phyloP scores from a whole-genome alignment of 495 filamentous ascomycete species.

The Penicillium paxilli region DNA sequence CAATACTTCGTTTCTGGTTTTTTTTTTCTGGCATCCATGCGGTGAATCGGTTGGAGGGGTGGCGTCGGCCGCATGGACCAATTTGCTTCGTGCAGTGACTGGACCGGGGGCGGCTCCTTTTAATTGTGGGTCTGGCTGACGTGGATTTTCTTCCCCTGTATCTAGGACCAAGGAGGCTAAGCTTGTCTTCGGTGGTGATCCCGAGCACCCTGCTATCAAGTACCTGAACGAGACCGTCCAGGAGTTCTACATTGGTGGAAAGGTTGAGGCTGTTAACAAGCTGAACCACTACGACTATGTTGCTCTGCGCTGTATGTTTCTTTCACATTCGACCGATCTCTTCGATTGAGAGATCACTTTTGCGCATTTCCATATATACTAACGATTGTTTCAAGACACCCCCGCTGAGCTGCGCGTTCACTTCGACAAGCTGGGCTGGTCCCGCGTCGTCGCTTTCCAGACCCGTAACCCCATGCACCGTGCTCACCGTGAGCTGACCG shows the following conservation, averaged over 20 bases:
- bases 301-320: conserved; percentile 80
- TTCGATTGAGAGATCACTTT: neutral
- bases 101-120: conserved; percentile 15
- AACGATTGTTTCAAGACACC: conserved; percentile 58
- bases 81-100: neutral
- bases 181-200: conserved; percentile 92
- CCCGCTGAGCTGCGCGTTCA: conserved; percentile 92
- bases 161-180: conserved; percentile 80
- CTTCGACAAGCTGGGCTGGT: conserved; percentile 99
- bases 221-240: conserved; percentile 78
- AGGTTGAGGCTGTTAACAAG: conserved; percentile 89
- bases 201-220: conserved; percentile 87
- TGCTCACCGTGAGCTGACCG: conserved; percentile 94
- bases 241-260: conserved; percentile 93
- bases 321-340: neutral
- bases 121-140: conserved; percentile 32
- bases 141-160: conserved; percentile 34
- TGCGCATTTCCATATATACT: neutral
- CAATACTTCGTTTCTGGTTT: neutral
- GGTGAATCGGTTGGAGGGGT: neutral
- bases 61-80: neutral
- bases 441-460: conserved; percentile 96
- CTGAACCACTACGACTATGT: conserved; percentile 99
- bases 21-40: neutral
- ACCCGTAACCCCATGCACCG: conserved; percentile 99